These are phyloP conservation scores for Anthracocystis walkeri DNA, from an alignment of 1,284 basidiomycete species.

Conservation along the genomic window DNA sequence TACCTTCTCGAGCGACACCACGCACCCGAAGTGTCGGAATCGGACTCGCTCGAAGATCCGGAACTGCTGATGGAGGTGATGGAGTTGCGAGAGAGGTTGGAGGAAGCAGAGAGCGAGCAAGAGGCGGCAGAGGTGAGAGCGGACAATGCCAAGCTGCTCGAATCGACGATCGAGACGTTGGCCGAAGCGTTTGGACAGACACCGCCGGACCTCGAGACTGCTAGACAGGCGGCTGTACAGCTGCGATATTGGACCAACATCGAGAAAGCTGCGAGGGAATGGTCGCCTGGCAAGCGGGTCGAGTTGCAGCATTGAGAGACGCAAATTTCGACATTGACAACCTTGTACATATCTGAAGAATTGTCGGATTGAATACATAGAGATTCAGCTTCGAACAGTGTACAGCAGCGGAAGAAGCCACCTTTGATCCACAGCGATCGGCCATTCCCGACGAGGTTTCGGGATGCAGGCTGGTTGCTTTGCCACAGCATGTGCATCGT, in stretches of 20 bases:
- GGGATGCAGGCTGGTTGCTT: too few species aligned
- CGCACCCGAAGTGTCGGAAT: slow-evolving; percentile 44
- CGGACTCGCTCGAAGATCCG: slow-evolving; percentile 61
- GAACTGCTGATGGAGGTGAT: slow-evolving; percentile 67
- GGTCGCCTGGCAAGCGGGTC: slow-evolving; percentile 62
- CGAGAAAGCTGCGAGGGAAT: slow-evolving; percentile 64
- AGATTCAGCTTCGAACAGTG: too few species aligned
- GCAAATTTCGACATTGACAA: not conserved
- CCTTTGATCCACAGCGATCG: too few species aligned
- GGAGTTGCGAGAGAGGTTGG: slow-evolving; percentile 63
- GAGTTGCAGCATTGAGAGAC: slow-evolving; percentile 56
- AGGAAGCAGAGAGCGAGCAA: slow-evolving; percentile 54
- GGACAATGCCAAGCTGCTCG: slow-evolving; percentile 46
- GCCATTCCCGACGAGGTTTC: too few species aligned
- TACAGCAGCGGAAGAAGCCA: too few species aligned
- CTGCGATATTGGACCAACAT: slow-evolving; percentile 68
- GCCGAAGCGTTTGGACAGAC: slow-evolving; percentile 44
- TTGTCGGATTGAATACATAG: too few species aligned
- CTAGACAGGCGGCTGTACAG: slow-evolving; percentile 53
- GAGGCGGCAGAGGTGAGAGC: slow-evolving; percentile 56
- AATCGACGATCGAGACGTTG: slow-evolving; percentile 41
- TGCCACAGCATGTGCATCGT: too few species aligned
- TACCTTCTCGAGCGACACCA: slow-evolving; percentile 57
- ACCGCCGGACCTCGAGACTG: slow-evolving; percentile 48
- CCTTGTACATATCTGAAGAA: slow-evolving; percentile 5